phyloP scores from a whole-genome alignment of 257 asterid genomes.

The Ilex aquifolium region DNA sequence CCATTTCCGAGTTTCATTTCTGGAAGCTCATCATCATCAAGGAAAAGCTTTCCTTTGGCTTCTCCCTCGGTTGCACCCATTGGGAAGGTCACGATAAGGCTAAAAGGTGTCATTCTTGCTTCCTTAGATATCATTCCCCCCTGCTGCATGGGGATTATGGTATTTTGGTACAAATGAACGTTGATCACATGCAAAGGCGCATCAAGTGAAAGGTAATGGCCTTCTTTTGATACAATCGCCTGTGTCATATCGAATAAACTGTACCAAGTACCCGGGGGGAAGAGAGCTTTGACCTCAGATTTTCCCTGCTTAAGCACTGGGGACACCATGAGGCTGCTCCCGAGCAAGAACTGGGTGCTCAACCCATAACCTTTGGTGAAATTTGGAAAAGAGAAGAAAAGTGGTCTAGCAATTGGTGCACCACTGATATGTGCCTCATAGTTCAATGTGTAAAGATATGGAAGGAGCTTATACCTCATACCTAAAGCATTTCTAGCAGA shows the following conservation, averaged over 20 bases:
- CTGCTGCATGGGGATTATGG: constrained; percentile 80
- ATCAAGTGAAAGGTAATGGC: constrained; percentile 36
- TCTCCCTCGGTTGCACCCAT: constrained; percentile 40
- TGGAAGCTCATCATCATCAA: constrained; percentile 79
- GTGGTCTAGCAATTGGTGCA: constrained; percentile 80
- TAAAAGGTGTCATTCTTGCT: constrained; percentile 76
- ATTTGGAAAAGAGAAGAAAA: constrained; percentile 69
- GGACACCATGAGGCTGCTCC: constrained; percentile 74
- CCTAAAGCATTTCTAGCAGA: constrained; percentile 93
- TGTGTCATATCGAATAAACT: constrained; percentile 58
- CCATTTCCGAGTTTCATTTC: constrained; percentile 79
- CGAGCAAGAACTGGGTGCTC: constrained; percentile 83
- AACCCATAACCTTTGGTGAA: constrained; percentile 47
- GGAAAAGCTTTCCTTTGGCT: constrained; percentile 64
- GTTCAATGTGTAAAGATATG: constrained; percentile 67
- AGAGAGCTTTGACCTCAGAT: constrained; percentile 47
- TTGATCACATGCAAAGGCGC: constrained; percentile 75
- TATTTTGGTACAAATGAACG: constrained; percentile 70
- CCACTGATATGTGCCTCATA: constrained; percentile 81
- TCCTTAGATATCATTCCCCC: constrained; percentile 82
- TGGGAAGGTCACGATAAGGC: constrained; percentile 68
- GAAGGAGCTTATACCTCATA: constrained; percentile 77
- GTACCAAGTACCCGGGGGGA: constrained; percentile 87
- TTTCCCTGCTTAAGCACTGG: constrained; percentile 61
- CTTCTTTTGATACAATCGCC: constrained; percentile 40